Evolutionary conservation across 495 filamentous ascomycete genomes (phyloP).

Genomic region (Podospora pseudocomata): DNA sequence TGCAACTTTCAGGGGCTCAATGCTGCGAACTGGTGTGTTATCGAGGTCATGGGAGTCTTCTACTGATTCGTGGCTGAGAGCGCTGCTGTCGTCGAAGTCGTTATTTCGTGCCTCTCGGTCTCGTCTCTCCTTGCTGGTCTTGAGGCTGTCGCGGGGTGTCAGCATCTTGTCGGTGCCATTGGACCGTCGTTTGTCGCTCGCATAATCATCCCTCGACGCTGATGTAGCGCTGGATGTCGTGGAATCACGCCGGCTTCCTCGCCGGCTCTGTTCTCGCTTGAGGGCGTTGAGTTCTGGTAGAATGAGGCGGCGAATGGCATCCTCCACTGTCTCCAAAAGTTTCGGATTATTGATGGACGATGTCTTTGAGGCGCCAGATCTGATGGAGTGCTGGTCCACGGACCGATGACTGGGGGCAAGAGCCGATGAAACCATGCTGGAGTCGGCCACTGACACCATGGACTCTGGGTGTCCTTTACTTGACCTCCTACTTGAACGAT

Average conservation of each 20-base stretch:
- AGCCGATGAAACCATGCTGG: conserved; percentile 69
- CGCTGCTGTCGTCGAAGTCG: conserved; percentile 54
- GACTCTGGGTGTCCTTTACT: conserved; percentile 62
- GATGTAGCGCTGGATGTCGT: conserved; percentile 55
- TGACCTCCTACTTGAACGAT: conserved; percentile 59
- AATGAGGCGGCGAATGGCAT: conserved; percentile 88
- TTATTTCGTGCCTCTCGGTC: conserved; percentile 57
- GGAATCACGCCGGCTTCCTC: conserved; percentile 55
- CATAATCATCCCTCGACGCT: conserved; percentile 56
- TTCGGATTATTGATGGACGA: conserved; percentile 94
- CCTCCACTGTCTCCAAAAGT: conserved; percentile 91
- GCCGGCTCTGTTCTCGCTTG: conserved; percentile 78
- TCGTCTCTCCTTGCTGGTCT: conserved; percentile 39
- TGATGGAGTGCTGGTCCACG: conserved; percentile 69
- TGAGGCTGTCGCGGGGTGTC: conserved; percentile 34
- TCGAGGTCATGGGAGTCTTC: conserved; percentile 36
- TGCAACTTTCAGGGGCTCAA: conserved; percentile 38
- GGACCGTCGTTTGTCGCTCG: conserved; percentile 46
- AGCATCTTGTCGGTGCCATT: conserved; percentile 29
- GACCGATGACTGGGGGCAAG: conserved; percentile 67
- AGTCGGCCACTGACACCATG: conserved; percentile 59
- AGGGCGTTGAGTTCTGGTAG: conserved; percentile 87
- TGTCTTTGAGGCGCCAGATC: conserved; percentile 67
- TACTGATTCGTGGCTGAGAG: conserved; percentile 39
- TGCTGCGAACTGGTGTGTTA: conserved; percentile 41